Evolutionary conservation across 257 asterid genomes (phyloP).

Genomic region (Leptodermis oblonga): DNA sequence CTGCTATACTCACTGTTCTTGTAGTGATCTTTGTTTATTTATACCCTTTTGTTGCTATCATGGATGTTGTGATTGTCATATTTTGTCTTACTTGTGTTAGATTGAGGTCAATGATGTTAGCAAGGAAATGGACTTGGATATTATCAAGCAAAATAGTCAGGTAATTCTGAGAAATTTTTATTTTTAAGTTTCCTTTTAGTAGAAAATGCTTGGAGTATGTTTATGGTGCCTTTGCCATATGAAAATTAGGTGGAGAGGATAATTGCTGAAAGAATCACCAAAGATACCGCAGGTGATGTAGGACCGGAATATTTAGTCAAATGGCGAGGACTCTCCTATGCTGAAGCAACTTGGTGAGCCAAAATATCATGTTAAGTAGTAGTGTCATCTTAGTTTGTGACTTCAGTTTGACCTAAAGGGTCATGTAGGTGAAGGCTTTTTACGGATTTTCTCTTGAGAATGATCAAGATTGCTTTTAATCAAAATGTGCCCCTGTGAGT

Average conservation of each 20-base stretch:
- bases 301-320: constrained; percentile 94
- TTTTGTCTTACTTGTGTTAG: constrained; percentile 31
- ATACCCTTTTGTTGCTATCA: neutral
- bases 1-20: neutral
- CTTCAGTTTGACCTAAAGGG: neutral
- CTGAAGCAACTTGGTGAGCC: constrained; percentile 92
- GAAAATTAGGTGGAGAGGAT: constrained; percentile 86
- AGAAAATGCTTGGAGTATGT: constrained; percentile 7
- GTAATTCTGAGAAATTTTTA: constrained; percentile 22
- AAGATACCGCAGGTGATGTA: constrained; percentile 70
- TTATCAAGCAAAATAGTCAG: constrained; percentile 90
- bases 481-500: neutral
- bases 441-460: no score
- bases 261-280: constrained; percentile 73
- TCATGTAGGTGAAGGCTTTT: neutral
- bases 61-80: constrained; percentile 8
- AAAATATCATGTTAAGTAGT: neutral
- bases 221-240: constrained; percentile 19
- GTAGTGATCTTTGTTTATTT: neutral
- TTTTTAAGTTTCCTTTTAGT: constrained; percentile 1
- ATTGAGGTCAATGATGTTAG: constrained; percentile 98
- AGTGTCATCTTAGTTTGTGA: neutral
- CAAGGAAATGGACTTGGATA: constrained; percentile 99
- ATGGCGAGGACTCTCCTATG: constrained; percentile 98
- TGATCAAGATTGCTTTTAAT: neutral